Conservation (phyloP, 495 filamentous ascomycete genomes). For the Aspergillus ostianus region DNA sequence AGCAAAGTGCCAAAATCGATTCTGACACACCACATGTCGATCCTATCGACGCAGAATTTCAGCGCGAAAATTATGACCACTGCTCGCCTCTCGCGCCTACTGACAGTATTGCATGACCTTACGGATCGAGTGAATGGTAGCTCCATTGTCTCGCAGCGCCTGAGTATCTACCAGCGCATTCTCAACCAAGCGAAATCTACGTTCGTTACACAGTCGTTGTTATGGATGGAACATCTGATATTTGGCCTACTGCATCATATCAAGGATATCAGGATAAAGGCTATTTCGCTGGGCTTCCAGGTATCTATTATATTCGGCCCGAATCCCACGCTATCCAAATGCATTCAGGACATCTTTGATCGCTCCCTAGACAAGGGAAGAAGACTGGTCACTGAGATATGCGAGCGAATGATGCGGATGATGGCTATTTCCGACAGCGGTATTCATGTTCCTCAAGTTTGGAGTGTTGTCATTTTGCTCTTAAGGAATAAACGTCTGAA, state of each 20-base stretch:
- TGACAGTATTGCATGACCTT: slow-evolving; percentile 67
- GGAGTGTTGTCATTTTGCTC: slow-evolving; percentile 77
- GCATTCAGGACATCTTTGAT: slow-evolving; percentile 65
- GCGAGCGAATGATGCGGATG: slow-evolving; percentile 68
- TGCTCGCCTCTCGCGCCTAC: slow-evolving; percentile 62
- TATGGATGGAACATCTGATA: slow-evolving; percentile 81
- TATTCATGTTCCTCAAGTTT: slow-evolving; percentile 78
- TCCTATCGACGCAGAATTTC: slow-evolving; percentile 78
- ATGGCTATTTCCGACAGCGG: slow-evolving; percentile 60
- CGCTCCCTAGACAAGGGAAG: slow-evolving; percentile 51
- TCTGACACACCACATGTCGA: slow-evolving; percentile 70
- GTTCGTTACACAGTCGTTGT: slow-evolving; percentile 56
- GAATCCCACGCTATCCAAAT: slow-evolving; percentile 60
- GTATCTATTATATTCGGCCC: slow-evolving; percentile 62
- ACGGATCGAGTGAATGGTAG: slow-evolving; percentile 74
- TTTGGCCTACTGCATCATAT: slow-evolving; percentile 73
- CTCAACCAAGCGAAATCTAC: slow-evolving; percentile 62
- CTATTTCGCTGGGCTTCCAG: slow-evolving; percentile 69
- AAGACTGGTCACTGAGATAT: slow-evolving; percentile 62
- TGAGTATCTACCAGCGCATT: slow-evolving; percentile 73
- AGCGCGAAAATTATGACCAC: slow-evolving; percentile 66
- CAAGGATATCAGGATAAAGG: slow-evolving; percentile 71
- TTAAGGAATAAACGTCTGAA: slow-evolving; percentile 59
- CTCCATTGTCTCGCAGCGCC: slow-evolving; percentile 67
- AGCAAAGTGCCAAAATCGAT: slow-evolving; percentile 69